Evolutionary conservation across 176 grass and related monocot genomes (phyloP).

Genomic region (Typha latifolia): DNA sequence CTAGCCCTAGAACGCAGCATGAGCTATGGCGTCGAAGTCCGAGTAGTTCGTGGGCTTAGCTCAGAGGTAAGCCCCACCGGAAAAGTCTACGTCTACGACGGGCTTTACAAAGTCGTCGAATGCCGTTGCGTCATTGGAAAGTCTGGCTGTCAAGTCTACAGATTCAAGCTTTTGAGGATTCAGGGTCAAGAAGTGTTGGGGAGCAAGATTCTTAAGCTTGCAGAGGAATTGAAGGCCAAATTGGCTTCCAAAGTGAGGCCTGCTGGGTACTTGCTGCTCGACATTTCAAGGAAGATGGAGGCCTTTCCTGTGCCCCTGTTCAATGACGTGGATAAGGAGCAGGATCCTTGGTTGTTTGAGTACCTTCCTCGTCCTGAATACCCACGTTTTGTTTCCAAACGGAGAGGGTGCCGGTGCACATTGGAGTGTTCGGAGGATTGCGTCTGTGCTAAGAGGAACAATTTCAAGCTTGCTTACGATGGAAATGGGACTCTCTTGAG

Average conservation of each 20-base stretch:
- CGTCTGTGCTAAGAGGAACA: conserved; percentile 43
- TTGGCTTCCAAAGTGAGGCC: conserved; percentile 23
- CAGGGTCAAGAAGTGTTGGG: conserved; percentile 41
- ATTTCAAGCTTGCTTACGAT: conserved; percentile 29
- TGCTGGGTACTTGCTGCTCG: conserved; percentile 39
- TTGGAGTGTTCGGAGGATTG: conserved; percentile 29
- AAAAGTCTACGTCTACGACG: conserved; percentile 74
- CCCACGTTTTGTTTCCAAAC: conserved; percentile 7
- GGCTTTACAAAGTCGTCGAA: conserved; percentile 57
- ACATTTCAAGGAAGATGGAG: conserved; percentile 56
- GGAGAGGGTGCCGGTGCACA: conserved; percentile 36
- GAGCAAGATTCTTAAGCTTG: conserved; percentile 35
- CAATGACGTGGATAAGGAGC: conserved; percentile 53
- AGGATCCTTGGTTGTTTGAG: conserved; percentile 34
- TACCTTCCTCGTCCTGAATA: conserved; percentile 40
- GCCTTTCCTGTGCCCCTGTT: conserved; percentile 29
- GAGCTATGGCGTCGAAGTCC: conserved; percentile 66
- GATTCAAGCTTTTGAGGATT: conserved; percentile 57
- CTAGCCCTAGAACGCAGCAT: conserved; percentile 77
- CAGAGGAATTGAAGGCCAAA: conserved; percentile 39
- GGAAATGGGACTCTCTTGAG: conserved; percentile 42
- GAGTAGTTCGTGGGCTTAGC: conserved; percentile 50
- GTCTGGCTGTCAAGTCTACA: conserved; percentile 54
- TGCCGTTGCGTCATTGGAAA: conserved; percentile 42
- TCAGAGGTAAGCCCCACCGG: conserved; percentile 24